Evolutionary conservation across 73 alveolate species (phyloP).

Genomic region (Stentor coeruleus): DNA sequence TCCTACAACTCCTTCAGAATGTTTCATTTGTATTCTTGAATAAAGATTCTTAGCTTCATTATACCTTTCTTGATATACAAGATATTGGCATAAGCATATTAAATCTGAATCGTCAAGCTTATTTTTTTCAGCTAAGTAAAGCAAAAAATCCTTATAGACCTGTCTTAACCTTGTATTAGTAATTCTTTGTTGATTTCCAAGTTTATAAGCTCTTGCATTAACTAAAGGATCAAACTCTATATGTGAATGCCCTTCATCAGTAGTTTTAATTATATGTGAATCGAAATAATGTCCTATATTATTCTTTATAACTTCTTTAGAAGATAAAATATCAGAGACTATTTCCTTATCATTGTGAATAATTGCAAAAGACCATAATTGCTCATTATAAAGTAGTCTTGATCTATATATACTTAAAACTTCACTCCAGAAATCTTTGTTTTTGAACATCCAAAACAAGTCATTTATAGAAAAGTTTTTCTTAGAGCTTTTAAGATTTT

Average conservation of each 20-base stretch:
- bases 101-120: conserved; percentile 29
- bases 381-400: conserved; percentile 50
- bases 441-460: conserved; percentile 53
- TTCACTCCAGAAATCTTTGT: conserved; percentile 64
- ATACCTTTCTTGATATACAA: conserved; percentile 37
- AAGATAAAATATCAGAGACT: conserved; percentile 58
- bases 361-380: conserved; percentile 75
- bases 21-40: conserved; percentile 11
- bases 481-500: conserved; percentile 43
- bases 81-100: conserved; percentile 35
- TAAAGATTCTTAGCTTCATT: conserved; percentile 42
- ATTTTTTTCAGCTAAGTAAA: conserved; percentile 32
- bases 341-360: conserved; percentile 72
- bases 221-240: conserved; percentile 87
- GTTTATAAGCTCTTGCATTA: conserved; percentile 86
- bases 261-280: conserved; percentile 27
- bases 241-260: conserved; percentile 41
- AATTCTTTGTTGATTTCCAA: conserved; percentile 52
- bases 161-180: conserved; percentile 34
- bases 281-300: conserved; percentile 24
- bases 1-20: conserved; percentile 1
- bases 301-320: background rate
- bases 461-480: conserved; percentile 52
- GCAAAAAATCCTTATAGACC: conserved; percentile 31
- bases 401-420: conserved; percentile 61